These are phyloP conservation scores for Phaeosphaeriaceae sp. DNA, from an alignment of 2,329 filamentous ascomycete genomes.

Conservation along the genomic window DNA sequence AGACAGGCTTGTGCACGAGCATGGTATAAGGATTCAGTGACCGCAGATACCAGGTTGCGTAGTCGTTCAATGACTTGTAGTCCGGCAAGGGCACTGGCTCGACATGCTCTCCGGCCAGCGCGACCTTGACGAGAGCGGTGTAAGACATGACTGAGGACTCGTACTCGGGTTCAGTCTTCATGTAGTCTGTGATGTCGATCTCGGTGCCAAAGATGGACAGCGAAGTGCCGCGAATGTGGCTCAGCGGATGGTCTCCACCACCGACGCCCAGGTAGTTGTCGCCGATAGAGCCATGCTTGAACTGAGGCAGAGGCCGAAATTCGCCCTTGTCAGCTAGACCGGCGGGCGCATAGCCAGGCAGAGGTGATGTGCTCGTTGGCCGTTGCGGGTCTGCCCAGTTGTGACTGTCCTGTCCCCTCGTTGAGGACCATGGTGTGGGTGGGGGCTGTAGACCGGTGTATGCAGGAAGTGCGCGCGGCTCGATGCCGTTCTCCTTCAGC, in stretches of 20 bases:
- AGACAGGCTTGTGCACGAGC: slow-evolving; percentile 77
- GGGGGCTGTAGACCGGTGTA: slow-evolving; percentile 38
- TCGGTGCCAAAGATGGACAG: slow-evolving; percentile 82
- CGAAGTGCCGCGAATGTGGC: slow-evolving; percentile 77
- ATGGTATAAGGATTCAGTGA: slow-evolving; percentile 77
- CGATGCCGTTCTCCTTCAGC: slow-evolving; percentile 66
- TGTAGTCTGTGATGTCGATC: slow-evolving; percentile 78
- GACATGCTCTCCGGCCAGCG: slow-evolving; percentile 63
- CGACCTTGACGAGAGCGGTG: slow-evolving; percentile 72
- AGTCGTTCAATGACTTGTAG: slow-evolving; percentile 71
- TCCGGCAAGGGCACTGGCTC: slow-evolving; percentile 67
- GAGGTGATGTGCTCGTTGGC: slow-evolving; percentile 32
- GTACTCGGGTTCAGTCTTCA: slow-evolving; percentile 70
- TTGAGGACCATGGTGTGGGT: slow-evolving; percentile 24
- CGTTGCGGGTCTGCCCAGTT: slow-evolving; percentile 33
- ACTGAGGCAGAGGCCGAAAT: slow-evolving; percentile 52
- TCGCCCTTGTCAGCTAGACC: slow-evolving; percentile 23
- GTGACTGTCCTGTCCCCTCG: slow-evolving; percentile 20
- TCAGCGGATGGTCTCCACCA: slow-evolving; percentile 70
- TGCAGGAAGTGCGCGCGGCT: slow-evolving; percentile 61
- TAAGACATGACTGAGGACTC: slow-evolving; percentile 69
- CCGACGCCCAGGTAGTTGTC: slow-evolving; percentile 74
- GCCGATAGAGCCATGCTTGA: slow-evolving; percentile 57
- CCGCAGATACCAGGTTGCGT: slow-evolving; percentile 78
- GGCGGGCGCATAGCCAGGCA: slow-evolving; percentile 34